phyloP scores from a whole-genome alignment of 1,284 basidiomycete genomes.

The Stereum hirsutum region DNA sequence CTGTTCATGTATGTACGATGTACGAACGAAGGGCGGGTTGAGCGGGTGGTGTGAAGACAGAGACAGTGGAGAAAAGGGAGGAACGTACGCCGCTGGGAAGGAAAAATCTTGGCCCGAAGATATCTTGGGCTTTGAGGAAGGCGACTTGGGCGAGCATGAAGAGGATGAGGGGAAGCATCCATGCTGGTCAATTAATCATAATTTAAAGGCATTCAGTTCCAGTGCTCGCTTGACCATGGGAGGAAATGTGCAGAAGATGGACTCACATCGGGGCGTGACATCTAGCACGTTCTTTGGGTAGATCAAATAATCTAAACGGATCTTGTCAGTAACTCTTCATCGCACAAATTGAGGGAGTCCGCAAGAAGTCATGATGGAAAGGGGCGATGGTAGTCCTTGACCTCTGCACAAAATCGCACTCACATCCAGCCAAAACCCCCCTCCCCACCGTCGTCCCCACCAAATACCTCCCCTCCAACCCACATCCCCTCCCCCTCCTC shows the following conservation, averaged over 20 bases:
- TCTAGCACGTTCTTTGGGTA: conserved; percentile 85
- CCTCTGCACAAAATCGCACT: conserved; percentile 29
- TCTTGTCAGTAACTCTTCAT: background rate
- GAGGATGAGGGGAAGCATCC: conserved; percentile 55
- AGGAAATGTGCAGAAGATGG: background rate
- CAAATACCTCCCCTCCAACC: conserved; percentile 64
- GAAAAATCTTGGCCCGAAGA: conserved; percentile 79
- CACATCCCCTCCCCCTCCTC: conserved; percentile 60
- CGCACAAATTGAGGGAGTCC: too few relatives aligned
- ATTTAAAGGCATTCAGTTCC: background rate
- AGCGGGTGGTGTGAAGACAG: background rate
- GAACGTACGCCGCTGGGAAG: conserved; percentile 49
- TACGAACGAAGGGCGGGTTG: background rate
- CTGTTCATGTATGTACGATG: conserved; percentile 29
- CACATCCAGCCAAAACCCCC: conserved; percentile 68
- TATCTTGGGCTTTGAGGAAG: conserved; percentile 67
- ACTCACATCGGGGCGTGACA: conserved; percentile 56
- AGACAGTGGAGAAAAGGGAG: conserved; percentile 9
- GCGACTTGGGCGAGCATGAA: conserved; percentile 60
- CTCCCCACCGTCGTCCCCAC: conserved; percentile 69
- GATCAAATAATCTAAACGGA: conserved; percentile 58
- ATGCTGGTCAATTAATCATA: conserved; percentile 43
- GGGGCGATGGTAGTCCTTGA: background rate
- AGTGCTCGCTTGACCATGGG: background rate
- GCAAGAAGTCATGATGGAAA: background rate